Conservation (phyloP, 345 rosid genomes). For the Toxicodendron radicans region DNA sequence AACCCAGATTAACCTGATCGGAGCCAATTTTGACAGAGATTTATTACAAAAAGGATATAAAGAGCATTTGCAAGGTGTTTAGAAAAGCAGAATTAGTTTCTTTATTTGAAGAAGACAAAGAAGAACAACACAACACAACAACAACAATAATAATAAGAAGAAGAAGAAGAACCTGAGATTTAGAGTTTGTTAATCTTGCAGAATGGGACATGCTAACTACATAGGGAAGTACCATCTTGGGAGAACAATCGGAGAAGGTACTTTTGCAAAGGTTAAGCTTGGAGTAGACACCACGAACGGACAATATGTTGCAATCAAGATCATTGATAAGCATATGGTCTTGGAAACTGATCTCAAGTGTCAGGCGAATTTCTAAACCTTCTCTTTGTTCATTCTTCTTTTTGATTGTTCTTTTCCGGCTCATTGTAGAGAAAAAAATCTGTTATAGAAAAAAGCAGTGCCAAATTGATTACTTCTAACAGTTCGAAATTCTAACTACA, state of each 20-base stretch:
- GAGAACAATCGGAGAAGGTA: conserved; percentile 82
- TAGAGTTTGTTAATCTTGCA: neutral
- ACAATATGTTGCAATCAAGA: conserved; percentile 67
- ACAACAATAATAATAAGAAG: neutral
- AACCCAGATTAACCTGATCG: neutral
- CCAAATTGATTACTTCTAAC: conserved; percentile 19
- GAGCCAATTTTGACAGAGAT: conserved; percentile 8
- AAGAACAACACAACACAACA: neutral
- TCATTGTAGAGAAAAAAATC: neutral
- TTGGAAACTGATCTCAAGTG: conserved; percentile 63
- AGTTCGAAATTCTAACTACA: conserved; percentile 20
- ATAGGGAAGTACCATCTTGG: conserved; percentile 73
- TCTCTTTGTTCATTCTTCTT: conserved; percentile 4
- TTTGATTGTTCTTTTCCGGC: neutral
- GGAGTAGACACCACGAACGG: conserved; percentile 64
- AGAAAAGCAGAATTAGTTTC: neutral
- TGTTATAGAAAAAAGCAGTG: neutral
- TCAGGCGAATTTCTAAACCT: conserved; percentile 42
- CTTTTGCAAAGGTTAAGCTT: conserved; percentile 87
- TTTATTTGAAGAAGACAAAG: neutral
- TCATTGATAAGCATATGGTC: conserved; percentile 74
- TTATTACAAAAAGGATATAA: conserved; percentile 8
- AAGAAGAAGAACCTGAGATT: neutral
- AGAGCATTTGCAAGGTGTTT: conserved; percentile 15
- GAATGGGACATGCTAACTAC: conserved; percentile 51